Base-by-base conservation (phyloP, 73 alveolate species). In the Symbiodinium natans region DNA sequence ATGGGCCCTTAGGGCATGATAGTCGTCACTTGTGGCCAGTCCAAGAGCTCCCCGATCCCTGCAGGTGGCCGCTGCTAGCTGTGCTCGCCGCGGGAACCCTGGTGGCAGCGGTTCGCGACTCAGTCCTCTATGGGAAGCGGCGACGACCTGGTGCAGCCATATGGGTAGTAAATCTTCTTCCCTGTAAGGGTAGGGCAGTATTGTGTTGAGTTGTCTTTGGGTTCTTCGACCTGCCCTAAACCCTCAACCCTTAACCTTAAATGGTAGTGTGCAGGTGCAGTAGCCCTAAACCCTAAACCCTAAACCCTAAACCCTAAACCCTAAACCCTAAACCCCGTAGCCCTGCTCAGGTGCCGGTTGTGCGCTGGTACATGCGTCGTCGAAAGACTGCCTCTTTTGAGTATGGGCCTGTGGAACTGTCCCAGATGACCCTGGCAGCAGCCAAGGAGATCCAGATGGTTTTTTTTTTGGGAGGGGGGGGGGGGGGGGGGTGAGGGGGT, bases 381-480 rank as follows among this genome's bases (percentile, higher is more conserved):
- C 86, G 96, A 46, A 52, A 38, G 87, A 54, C 33, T 63, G 21
- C 48, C 25, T 21, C 82, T 13, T 90, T 90, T 63, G 96, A 90
- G 54, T 90, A 90, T 40, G 96, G 96, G 36, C 96, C 96, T 15
- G 86, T 90, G 38, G 82, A 90, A 9, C 77, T 90, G 39, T 40
- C 48, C 52, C 88, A 90, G 87, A 90, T 90, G 96, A 90, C 96
- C 40, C 39, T 90, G 77, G 87, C 86, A 13, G 96, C 96, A 1
- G 96, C 96, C 40, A 90, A 90, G 96, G 96, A 63, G 59, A 21
- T 34, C 19, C 13, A 52, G 27, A 8, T 31, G 41, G n/a, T n/a
- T n/a, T n/a, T n/a, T n/a, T n/a, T n/a, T n/a, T n/a, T n/a, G n/a
- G n/a, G n/a, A n/a, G n/a, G n/a, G n/a, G n/a, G n/a, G n/a, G n/a